phyloP scores from a whole-genome alignment of 1,284 basidiomycete species.

The Amylostereum areolatum region DNA sequence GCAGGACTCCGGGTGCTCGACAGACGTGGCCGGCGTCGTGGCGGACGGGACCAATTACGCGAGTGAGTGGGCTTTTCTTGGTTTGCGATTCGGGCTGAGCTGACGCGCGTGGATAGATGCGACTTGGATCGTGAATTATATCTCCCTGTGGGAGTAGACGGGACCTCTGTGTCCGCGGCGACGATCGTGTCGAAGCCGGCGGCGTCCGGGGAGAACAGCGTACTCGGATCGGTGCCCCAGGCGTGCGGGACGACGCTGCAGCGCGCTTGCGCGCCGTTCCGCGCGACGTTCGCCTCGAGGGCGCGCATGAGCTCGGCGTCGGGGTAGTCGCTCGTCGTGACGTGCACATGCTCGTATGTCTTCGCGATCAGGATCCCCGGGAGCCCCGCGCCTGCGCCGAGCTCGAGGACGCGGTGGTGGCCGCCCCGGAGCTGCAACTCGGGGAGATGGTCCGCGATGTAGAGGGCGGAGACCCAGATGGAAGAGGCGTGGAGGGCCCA shows the following conservation, averaged over 20 bases:
- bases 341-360: slow-evolving; percentile 30
- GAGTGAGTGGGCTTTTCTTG: slow-evolving; percentile 30
- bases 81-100: not conserved
- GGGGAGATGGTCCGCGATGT: slow-evolving; percentile 55
- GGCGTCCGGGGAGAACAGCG: slow-evolving; percentile 19
- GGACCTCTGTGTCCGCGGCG: slow-evolving; percentile 53
- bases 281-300: slow-evolving; percentile 48
- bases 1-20: slow-evolving; percentile 54
- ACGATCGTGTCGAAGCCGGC: slow-evolving; percentile 55
- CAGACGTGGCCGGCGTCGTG: slow-evolving; percentile 55
- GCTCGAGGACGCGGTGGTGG: slow-evolving; percentile 46
- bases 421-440: slow-evolving; percentile 28
- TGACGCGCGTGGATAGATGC: slow-evolving; percentile 26
- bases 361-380: slow-evolving; percentile 62
- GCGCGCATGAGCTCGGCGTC: slow-evolving; percentile 55
- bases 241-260: slow-evolving; percentile 49
- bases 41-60: slow-evolving; percentile 58
- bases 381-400: slow-evolving; percentile 69
- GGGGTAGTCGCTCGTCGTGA: slow-evolving; percentile 66
- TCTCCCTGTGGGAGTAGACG: slow-evolving; percentile 25
- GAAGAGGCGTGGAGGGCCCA: slow-evolving; percentile 72
- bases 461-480: slow-evolving; percentile 64
- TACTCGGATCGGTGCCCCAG: slow-evolving; percentile 52
- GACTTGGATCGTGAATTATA: slow-evolving; percentile 50
- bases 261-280: slow-evolving; percentile 39